Conservation (phyloP, 257 asterid genomes). For the Galeopsis tetrahit region DNA sequence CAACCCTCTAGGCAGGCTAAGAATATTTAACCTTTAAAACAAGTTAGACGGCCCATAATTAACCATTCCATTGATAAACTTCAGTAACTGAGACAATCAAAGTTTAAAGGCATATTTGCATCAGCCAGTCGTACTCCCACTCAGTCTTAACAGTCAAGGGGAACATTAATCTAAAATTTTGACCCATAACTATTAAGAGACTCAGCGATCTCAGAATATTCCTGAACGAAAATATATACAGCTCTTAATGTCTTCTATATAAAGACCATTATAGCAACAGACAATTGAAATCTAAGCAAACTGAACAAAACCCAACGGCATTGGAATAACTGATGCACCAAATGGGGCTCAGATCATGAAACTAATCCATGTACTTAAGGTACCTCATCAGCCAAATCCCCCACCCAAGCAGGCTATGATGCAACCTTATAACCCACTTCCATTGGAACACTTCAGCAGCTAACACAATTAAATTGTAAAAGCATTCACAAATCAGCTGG, state of each 20-base stretch:
- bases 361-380: conserved; percentile 18
- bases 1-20: conserved; percentile 45
- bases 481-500: conserved; percentile 5
- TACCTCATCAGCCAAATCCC: conserved; percentile 42
- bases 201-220: conserved; percentile 8
- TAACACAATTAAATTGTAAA: conserved; percentile 18
- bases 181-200: background rate
- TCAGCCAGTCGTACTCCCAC: conserved; percentile 2
- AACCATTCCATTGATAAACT: conserved; percentile 24
- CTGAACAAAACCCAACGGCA: conserved; percentile 7
- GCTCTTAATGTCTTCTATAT: conserved; percentile 16
- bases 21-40: conserved; percentile 36
- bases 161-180: conserved; percentile 10
- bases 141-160: conserved; percentile 10
- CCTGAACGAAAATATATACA: conserved; percentile 25
- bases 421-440: conserved; percentile 34
- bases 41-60: conserved; percentile 18
- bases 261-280: conserved; percentile 1
- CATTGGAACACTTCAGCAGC: conserved; percentile 16
- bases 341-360: conserved; percentile 28
- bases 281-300: conserved; percentile 2
- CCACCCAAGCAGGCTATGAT: conserved; percentile 38
- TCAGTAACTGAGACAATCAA: conserved; percentile 13
- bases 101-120: conserved; percentile 14
- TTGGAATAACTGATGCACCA: conserved; percentile 14